Base-by-base conservation (phyloP, 106 monocot species). In the Phalaenopsis equestris region DNA sequence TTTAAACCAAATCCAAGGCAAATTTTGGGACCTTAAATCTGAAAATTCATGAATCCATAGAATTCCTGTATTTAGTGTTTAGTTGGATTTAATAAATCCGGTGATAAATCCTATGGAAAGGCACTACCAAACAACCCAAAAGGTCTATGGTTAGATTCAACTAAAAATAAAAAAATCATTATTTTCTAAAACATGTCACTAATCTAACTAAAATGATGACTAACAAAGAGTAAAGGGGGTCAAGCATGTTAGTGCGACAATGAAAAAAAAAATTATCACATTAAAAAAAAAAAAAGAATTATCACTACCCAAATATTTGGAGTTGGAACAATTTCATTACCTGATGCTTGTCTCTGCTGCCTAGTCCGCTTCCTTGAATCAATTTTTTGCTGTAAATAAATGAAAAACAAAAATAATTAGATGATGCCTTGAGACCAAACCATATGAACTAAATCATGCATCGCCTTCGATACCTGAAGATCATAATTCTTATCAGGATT, bases 401-500 rank as follows among this genome's bases (percentile, higher is more conserved):
- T 12, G 17, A 56, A 83, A 70, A 80, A 76, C 6, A 45, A 11
- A 41, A 56, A 18, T 48, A 74, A 38, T 68, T 72, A 42, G 45
- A 6, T 42, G 41, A 48, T 8, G 67, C 39, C 14, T 65, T 14
- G 7, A 43, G 41, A 79, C 3, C 14, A 30, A 24, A 1, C 57
- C 6, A 73, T 24, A 1, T 9, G 3, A 56, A 21, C 17, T 55
- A 42, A 18, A 36, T 39, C 42, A 19, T 52, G 52, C 52, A 43
- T 24, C 19, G 24, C 47, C 7, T 49, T 37, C 3, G 21, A 8
- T 67, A 92, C 93, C 86, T 98, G 98, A 42, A 98, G 80, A 21
- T 55, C 61, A 77, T 87, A 89, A 75, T 98, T 98, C 15, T 80
- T 86, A 30, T 91, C 92, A 55, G 94, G 91, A 90, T 98, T 85